Evolutionary conservation across 129 eudicot species (phyloP), one percentile per base, ranked within the genome.

Genomic region (Lactuca sativa): DNA sequence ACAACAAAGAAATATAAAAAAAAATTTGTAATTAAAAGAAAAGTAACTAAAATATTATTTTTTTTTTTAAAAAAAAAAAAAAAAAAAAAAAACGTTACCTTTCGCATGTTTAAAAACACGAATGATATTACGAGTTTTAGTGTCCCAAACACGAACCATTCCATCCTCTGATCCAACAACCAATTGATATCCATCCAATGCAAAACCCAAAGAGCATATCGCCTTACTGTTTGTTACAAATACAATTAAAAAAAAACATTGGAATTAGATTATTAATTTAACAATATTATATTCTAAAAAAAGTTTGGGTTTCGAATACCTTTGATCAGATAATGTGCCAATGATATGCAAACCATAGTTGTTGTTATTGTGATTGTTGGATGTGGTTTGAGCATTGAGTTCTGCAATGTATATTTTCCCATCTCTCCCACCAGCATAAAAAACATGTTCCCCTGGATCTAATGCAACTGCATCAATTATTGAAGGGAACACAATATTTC

Each of bases 101-200:
- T 92, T 92, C 16, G 88, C 82, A 74, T 92, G 96, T 74, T 79
- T 89, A 40, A 92, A 73, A 65, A 89, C 75, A 32, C 98, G 98
- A 77, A 78, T 64, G 33, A 89, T 86, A 69, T 89, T 92, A 71
- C 63, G 83, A 9, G 83, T 84, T 73, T 73, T 84, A 34, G 98
- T 86, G 81, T 92, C 95, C 95, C 95, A 89, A 56, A 92, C 84
- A 59, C 98, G 86, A 83, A 92, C 81, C 80, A 86, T 77, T 68
- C 98, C 98, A 83, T 92, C 98, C 73, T 86, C 98, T 43, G 95
- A 84, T 66, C 98, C 98, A 71, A 96, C 88, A 69, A 86, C 90
- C 75, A 92, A 83, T 13, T 73, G 88, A 62, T 56, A n/a, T 51
- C 98, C 98, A 82, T 92, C 95, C 64, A 70, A 73, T 31, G 96